A percentile compares a stretch with the other conserved stretches of the same genome.
Conservation (phyloP, 2,329 filamentous ascomycete species). For the Triangularia setosa region DNA sequence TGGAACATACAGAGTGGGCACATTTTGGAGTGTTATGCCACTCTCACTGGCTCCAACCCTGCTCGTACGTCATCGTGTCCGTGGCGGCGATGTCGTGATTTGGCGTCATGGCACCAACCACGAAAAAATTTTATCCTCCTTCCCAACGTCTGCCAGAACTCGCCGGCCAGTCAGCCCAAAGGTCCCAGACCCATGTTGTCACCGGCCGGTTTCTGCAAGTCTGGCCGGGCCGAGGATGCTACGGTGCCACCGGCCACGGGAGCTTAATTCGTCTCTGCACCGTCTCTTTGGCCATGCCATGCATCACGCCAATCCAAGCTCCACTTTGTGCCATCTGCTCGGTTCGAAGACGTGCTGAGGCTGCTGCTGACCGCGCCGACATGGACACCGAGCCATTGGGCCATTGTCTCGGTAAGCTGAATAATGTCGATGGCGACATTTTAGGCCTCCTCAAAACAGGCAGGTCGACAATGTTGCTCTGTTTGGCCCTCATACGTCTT, state of each 20-base stretch:
- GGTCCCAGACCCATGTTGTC: not conserved
- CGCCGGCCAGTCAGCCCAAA: not conserved
- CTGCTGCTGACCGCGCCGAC: too few relatives aligned
- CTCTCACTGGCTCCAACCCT: not conserved
- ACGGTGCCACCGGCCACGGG: not conserved
- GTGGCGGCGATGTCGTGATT: constrained; percentile 13
- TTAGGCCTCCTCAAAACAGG: not conserved
- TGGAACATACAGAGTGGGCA: not conserved
- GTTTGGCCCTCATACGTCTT: not conserved
- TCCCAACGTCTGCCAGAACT: not conserved
- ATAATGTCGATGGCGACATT: not conserved
- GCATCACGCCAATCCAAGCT: not conserved
- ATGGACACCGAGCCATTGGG: too few relatives aligned
- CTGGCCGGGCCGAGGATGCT: not conserved
- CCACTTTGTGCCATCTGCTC: not conserved
- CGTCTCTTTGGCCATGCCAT: not conserved
- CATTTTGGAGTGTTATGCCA: not conserved
- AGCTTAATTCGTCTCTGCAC: not conserved
- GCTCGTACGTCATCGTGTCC: constrained; percentile 4
- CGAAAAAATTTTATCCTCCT: constrained; percentile 6
- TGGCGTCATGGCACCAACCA: constrained; percentile 12
- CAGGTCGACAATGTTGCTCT: not conserved
- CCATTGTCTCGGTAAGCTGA: too few relatives aligned
- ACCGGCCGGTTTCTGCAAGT: not conserved
- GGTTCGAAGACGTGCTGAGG: not conserved